Percentiles rank a stretch among this genome's conserved stretches.
phyloP scores from a whole-genome alignment of 768 basidiomycete genomes.

The Termitomyces heimii region DNA sequence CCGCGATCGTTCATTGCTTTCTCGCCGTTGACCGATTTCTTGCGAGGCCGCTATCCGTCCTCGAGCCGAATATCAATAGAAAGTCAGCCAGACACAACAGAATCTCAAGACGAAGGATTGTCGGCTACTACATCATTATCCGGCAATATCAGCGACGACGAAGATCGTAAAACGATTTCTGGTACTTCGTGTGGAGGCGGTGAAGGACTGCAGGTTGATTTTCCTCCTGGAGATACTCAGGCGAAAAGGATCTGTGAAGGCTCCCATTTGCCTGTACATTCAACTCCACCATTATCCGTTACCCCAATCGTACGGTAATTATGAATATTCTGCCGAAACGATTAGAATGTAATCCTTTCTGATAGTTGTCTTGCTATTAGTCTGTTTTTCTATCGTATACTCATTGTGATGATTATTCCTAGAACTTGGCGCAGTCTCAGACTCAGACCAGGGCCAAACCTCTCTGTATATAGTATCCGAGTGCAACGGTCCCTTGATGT shows the following conservation, averaged over 20 bases:
- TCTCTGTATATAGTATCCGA: not conserved
- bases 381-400: not conserved
- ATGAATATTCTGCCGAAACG: not conserved
- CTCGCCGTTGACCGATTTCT: slow-evolving; percentile 57
- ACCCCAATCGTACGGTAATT: slow-evolving; percentile 4
- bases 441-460: not conserved
- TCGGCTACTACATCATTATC: slow-evolving; percentile 5
- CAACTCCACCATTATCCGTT: not conserved
- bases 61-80: slow-evolving; percentile 22
- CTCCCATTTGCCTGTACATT: slow-evolving; percentile 1
- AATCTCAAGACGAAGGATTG: slow-evolving; percentile 10
- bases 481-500: slow-evolving; percentile 2
- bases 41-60: slow-evolving; percentile 57
- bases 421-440: not conserved
- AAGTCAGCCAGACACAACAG: slow-evolving; percentile 9
- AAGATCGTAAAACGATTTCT: slow-evolving; percentile 37
- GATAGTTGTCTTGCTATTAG: not conserved
- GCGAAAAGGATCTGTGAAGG: slow-evolving; percentile 10
- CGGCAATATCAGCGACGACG: slow-evolving; percentile 27
- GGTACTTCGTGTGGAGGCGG: slow-evolving; percentile 2
- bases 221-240: not conserved
- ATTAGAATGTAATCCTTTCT: not conserved
- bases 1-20: slow-evolving; percentile 50
- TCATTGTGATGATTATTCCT: not conserved
- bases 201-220: slow-evolving; percentile 1